phyloP scores from a whole-genome alignment of 176 grass and related monocot genomes.

The Tuctoria greenei region DNA sequence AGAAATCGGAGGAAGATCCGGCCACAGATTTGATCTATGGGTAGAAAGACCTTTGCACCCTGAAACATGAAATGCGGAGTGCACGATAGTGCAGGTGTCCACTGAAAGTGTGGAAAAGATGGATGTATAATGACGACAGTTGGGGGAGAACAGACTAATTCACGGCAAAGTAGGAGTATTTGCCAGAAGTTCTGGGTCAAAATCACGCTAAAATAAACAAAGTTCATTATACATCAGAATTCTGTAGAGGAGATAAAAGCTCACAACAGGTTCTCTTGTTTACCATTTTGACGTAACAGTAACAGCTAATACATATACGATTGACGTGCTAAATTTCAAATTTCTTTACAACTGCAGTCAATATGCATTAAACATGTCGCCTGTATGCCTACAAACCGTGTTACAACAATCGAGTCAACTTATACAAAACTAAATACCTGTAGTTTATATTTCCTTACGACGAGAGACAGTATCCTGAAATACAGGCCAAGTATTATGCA shows the following conservation, averaged over 20 bases:
- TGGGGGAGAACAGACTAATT: neutral
- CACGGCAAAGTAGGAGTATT: neutral
- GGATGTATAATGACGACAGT: neutral
- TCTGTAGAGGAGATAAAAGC: neutral
- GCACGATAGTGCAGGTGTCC: neutral
- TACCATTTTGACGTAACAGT: neutral
- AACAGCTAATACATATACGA: neutral
- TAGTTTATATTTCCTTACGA: neutral
- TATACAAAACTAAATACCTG: neutral
- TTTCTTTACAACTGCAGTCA: conserved; percentile 1
- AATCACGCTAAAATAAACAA: neutral
- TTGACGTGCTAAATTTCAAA: neutral
- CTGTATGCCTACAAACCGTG: neutral
- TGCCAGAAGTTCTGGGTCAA: neutral
- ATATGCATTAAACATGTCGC: conserved; percentile 13
- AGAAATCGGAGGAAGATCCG: neutral
- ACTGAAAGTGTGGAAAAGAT: neutral
- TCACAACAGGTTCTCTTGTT: neutral
- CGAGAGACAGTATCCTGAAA: neutral
- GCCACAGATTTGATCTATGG: neutral
- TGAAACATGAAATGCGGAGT: neutral
- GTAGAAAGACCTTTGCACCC: neutral
- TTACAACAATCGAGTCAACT: conserved; percentile 6
- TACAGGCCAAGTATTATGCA: neutral
- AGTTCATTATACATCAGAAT: conserved; percentile 3